phyloP scores from a whole-genome alignment of 2,329 filamentous ascomycete genomes.

The Penicillium sp. region DNA sequence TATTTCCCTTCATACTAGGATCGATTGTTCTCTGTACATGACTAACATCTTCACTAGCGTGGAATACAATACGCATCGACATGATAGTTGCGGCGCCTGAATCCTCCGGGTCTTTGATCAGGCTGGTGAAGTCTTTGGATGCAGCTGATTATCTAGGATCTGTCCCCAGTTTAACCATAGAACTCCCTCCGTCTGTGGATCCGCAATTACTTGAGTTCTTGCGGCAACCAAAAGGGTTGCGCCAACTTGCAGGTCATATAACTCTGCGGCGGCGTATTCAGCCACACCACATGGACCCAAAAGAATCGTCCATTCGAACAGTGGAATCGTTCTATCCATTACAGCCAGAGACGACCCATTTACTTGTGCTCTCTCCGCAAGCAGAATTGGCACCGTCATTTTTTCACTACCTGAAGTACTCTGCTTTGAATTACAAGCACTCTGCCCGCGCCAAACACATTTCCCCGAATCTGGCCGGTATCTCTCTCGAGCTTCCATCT shows the following conservation, averaged over 20 bases:
- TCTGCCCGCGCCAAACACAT: constrained; percentile 53
- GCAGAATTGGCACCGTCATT: constrained; percentile 78
- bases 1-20: neutral
- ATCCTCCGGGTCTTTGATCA: constrained; percentile 72
- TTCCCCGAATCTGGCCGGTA: constrained; percentile 66
- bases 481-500: constrained; percentile 76
- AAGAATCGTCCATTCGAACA: constrained; percentile 73
- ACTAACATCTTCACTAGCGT: constrained; percentile 53
- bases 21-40: constrained; percentile 3
- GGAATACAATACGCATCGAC: constrained; percentile 77
- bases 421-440: constrained; percentile 75
- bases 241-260: constrained; percentile 53
- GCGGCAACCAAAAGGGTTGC: constrained; percentile 68
- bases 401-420: constrained; percentile 82
- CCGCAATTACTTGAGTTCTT: constrained; percentile 64
- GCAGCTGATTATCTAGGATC: constrained; percentile 73
- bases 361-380: constrained; percentile 82
- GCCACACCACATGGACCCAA: constrained; percentile 59
- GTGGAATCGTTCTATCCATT: constrained; percentile 86
- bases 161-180: constrained; percentile 77
- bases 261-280: constrained; percentile 75
- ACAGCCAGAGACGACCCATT: constrained; percentile 65
- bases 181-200: constrained; percentile 74
- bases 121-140: constrained; percentile 74
- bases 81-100: constrained; percentile 78